phyloP scores from a whole-genome alignment of 805 yeast species.

The Cyberlindnera euphorbiae region DNA sequence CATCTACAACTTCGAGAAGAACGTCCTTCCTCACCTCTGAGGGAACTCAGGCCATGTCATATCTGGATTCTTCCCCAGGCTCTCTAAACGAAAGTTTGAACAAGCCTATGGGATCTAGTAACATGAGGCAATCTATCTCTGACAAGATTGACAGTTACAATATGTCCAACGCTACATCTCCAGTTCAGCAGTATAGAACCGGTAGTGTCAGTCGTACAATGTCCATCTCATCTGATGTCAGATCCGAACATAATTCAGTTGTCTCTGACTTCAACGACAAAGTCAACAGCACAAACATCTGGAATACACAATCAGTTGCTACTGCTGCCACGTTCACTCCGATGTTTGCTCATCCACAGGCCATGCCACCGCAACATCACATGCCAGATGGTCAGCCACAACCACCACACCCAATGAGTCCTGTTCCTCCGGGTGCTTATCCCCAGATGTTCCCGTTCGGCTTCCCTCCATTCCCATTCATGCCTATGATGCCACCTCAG shows the following conservation, averaged over 20 bases:
- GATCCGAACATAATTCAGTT: slow-evolving; percentile 33
- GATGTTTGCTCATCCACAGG: slow-evolving; percentile 20
- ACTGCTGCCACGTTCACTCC: slow-evolving; percentile 57
- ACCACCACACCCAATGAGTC: slow-evolving; percentile 4
- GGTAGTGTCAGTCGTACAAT: slow-evolving; percentile 12
- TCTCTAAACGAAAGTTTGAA: slow-evolving; percentile 28
- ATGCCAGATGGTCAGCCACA: slow-evolving; percentile 4
- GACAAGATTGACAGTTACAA: slow-evolving; percentile 58
- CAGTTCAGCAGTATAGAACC: slow-evolving; percentile 21
- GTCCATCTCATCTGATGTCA: slow-evolving; percentile 26
- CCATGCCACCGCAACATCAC: not conserved
- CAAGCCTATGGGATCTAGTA: slow-evolving; percentile 13
- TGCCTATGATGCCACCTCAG: slow-evolving; percentile 27
- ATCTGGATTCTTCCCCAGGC: slow-evolving; percentile 24
- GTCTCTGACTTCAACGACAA: slow-evolving; percentile 27
- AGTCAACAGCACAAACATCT: slow-evolving; percentile 34
- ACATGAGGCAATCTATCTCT: slow-evolving; percentile 26
- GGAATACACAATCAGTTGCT: slow-evolving; percentile 69
- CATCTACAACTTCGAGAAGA: slow-evolving; percentile 39
- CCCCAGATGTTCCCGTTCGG: slow-evolving; percentile 33
- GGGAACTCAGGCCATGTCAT: slow-evolving; percentile 23
- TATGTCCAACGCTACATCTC: slow-evolving; percentile 40
- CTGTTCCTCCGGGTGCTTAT: slow-evolving; percentile 20
- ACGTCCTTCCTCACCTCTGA: slow-evolving; percentile 42
- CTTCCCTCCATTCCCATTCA: slow-evolving; percentile 33